Evolutionary conservation across 768 basidiomycete species (phyloP), one percentile per base, ranked within the genome.

Genomic region (Serendipita indica): DNA sequence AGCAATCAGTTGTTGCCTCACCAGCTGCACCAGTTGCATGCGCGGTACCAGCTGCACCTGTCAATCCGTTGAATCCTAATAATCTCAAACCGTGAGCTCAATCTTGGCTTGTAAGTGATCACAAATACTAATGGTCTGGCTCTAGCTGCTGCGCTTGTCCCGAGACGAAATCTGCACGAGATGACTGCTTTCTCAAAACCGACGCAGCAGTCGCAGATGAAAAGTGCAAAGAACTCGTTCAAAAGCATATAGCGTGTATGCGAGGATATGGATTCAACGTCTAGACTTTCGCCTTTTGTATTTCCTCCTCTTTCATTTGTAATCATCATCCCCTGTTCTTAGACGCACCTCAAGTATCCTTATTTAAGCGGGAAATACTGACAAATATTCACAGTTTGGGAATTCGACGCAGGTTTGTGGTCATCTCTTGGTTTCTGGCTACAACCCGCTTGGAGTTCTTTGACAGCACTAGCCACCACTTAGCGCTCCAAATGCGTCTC

Each of bases 71-170:
- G 59, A 98, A 98, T 69, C 94, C 94, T 0, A 66, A 91, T 65
- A 92, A 92, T n/a, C 72, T 96, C 57, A 99, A 98, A 69, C 87
- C 94, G 94, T 96, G 69, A 60, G 89, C 74, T 14, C 6, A 20
- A 20, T 16, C 33, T 32, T 30, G 28, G 18, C 16, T n/a, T 41
- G 6, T 27, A 20, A 18, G 27, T 22, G 35, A 33, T 25, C n/a
- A 10, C 46, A 14, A 27, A 27, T n/a, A 16, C 56, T 57, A 27
- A 25, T 37, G 54, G 57, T 35, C 33, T 13, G 33, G 14, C 22
- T 33, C 20, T 62, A 98, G 94, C 65, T 98, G 94, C 65, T 97
- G 94, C 67, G 94, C 93, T 39, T 98, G 94, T 67, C 92, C 91
- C 1, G 78, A 90, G 65, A 94, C 92, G 2, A 98, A 98, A 70